Evolutionary conservation across 306 rosid species (phyloP).

Genomic region (Senna siamea): DNA sequence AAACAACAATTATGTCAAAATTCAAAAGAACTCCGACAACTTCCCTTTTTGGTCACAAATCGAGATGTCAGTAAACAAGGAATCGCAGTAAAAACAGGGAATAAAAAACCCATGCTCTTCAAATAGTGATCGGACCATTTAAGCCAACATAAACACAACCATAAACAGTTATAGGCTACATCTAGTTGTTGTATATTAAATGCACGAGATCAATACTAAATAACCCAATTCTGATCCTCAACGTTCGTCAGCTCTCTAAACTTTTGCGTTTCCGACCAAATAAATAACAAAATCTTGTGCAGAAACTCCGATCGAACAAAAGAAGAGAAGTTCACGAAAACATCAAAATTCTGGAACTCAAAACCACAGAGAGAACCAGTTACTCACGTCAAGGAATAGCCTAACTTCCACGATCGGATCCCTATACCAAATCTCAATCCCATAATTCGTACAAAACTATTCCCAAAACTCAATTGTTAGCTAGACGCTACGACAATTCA

Average conservation of each 20-base stretch:
- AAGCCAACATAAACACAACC: conserved; percentile 34
- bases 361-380: conserved; percentile 6
- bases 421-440: conserved; percentile 35
- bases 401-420: conserved; percentile 50
- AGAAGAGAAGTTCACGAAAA: background rate
- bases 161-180: conserved; percentile 21
- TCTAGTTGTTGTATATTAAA: conserved; percentile 20
- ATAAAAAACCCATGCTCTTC: conserved; percentile 1
- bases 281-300: conserved; percentile 1
- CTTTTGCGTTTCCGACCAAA: conserved; percentile 12
- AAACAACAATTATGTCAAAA: conserved; percentile 17
- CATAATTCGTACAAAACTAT: background rate
- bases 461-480: background rate
- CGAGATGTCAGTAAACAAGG: background rate
- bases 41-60: background rate
- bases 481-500: background rate
- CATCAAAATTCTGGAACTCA: conserved; percentile 28
- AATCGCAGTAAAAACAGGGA: conserved; percentile 7
- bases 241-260: background rate
- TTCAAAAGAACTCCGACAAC: conserved; percentile 2
- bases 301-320: conserved; percentile 19
- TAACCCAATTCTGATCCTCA: conserved; percentile 31
- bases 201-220: conserved; percentile 28
- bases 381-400: conserved; percentile 13
- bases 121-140: conserved; percentile 21